phyloP scores from a whole-genome alignment of 179 eudicot genomes.

The Drosera spatulata region DNA sequence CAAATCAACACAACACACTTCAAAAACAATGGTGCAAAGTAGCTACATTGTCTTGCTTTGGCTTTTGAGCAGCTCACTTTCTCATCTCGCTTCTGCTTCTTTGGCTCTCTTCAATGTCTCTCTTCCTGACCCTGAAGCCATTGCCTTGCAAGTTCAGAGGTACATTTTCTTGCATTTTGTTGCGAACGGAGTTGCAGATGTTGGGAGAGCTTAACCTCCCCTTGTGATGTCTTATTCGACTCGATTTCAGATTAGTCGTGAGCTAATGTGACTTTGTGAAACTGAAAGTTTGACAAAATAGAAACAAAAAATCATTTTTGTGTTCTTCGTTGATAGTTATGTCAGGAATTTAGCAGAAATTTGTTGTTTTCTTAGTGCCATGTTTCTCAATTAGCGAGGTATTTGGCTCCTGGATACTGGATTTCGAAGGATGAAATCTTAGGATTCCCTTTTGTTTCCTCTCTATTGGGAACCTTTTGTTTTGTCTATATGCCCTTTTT shows the following conservation, averaged over 20 bases:
- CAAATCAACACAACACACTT: too few species aligned
- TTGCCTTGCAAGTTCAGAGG: conserved; percentile 57
- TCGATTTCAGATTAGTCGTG: not conserved
- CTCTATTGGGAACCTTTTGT: not conserved
- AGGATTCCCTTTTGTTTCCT: not conserved
- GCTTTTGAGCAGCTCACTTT: conserved; percentile 17
- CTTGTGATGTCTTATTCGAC: not conserved
- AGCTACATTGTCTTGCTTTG: conserved; percentile 40
- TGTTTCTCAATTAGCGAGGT: too few species aligned
- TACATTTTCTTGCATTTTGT: conserved; percentile 1
- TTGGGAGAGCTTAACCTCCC: not conserved
- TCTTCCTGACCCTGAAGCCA: conserved; percentile 59
- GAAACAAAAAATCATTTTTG: too few species aligned
- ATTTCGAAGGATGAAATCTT: not conserved
- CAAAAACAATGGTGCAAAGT: conserved; percentile 22
- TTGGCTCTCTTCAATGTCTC: conserved; percentile 34
- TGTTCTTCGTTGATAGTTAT: not conserved
- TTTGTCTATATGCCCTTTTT: too few species aligned
- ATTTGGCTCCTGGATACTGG: not conserved
- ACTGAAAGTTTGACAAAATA: too few species aligned
- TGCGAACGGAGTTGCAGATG: not conserved
- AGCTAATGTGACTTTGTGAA: too few species aligned
- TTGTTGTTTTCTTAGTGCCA: not conserved
- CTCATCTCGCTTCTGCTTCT: conserved; percentile 5
- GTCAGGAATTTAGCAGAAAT: not conserved